Base-by-base conservation (phyloP, 257 asterid species). In the Cruciata laevipes region DNA sequence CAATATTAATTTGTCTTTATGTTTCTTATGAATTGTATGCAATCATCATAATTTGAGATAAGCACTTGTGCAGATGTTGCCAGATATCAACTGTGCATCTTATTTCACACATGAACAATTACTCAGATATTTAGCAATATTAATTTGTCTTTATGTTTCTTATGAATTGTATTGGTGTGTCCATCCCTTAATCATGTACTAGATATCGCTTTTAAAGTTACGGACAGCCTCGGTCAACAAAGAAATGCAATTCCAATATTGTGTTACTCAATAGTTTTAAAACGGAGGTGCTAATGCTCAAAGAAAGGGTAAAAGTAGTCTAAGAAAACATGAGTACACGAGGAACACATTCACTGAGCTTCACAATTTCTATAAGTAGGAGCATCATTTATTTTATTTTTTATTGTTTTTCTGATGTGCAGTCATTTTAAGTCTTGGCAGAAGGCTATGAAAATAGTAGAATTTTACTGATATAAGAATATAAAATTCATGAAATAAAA, bases 21-120 rank as follows among this genome's bases (percentile, higher is more conserved):
- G 20, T 14, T 12, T 25, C 24, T 13, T 47, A 17, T 47, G 1
- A 16, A 3, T 25, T 42, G 40, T 2, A 65, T 27, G 95, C 74
- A 73, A 85, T 61, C 66, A 77, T 78, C 63, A 71, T 60, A 67
- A 62, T 59, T 65, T 74, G 80, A 61, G 24, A 55, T 31, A 32
- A 27, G 58, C 3, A 56, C 17, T 56, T 5, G 1, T 25, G 5
- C 8, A 63, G 32, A 47, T 23, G 30, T 20, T 6, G 59, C 7
- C 20, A 37, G 21, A 21, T 12, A 66, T 16, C 23, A 24, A 11
- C 17, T 25, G 10, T 30, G 35, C 51, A 62, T 62, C 27, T 47
- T 18, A 17, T 16, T 7, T 47, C 57, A 44, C 47, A 44, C 18
- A 47, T 30, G 6, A 27, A 61, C 33, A 63, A 63, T 24, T 10